Percentiles rank a stretch among this genome's conserved stretches.
Conservation (phyloP, 1,284 basidiomycete genomes). For the Moniliophthora roreri region DNA sequence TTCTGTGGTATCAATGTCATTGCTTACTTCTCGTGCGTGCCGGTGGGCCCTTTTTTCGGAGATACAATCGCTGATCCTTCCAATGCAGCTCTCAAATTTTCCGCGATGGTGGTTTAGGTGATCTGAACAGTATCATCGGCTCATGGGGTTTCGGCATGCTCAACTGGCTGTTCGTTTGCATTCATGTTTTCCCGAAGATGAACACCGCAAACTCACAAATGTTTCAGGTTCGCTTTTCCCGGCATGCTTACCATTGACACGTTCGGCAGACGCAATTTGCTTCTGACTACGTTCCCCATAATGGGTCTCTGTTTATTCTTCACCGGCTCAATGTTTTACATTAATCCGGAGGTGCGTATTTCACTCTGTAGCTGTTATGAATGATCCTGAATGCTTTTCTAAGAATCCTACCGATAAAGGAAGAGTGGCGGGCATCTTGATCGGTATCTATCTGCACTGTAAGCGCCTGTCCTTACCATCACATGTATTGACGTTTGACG, state of each 20-base stretch:
- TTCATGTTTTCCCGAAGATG: slow-evolving; percentile 19
- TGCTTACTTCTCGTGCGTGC: neutral
- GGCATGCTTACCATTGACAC: slow-evolving; percentile 60
- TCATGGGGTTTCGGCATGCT: slow-evolving; percentile 53
- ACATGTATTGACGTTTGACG: no score
- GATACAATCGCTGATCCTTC: no score
- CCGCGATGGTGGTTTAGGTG: slow-evolving; percentile 45
- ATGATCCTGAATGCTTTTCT: no score
- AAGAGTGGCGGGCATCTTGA: slow-evolving; percentile 49
- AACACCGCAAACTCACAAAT: slow-evolving; percentile 24
- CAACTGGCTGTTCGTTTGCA: neutral
- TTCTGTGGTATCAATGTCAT: slow-evolving; percentile 27
- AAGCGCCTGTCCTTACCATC: no score
- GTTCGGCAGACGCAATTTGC: slow-evolving; percentile 63
- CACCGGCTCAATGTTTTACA: slow-evolving; percentile 53
- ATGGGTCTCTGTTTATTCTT: slow-evolving; percentile 63
- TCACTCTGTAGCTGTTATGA: slow-evolving; percentile 41
- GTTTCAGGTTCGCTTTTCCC: slow-evolving; percentile 52
- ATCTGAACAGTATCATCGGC: slow-evolving; percentile 52
- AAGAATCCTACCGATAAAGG: slow-evolving; percentile 28
- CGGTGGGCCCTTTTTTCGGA: neutral
- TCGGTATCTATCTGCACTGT: slow-evolving; percentile 63
- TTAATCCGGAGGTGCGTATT: neutral
- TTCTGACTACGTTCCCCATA: slow-evolving; percentile 62
- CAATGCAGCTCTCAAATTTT: neutral